Conservation (phyloP, 2,329 filamentous ascomycete genomes). For the Trichoderma simmonsii region DNA sequence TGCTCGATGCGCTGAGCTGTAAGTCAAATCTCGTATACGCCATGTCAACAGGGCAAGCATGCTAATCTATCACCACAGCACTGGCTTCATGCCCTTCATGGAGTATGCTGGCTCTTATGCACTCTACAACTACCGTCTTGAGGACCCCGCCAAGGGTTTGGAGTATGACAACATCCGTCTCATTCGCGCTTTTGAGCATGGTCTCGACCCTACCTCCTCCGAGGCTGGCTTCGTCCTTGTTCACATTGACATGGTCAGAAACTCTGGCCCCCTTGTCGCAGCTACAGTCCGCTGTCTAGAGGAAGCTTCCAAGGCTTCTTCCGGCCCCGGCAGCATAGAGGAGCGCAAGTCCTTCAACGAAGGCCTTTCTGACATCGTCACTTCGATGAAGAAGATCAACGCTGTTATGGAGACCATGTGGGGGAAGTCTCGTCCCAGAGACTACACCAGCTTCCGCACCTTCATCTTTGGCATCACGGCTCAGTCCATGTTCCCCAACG, state of each 20-base stretch:
- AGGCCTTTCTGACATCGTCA: constrained; percentile 59
- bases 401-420: constrained; percentile 87
- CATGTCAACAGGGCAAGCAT: background rate
- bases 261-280: constrained; percentile 73
- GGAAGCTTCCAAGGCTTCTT: constrained; percentile 36
- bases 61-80: constrained; percentile 30
- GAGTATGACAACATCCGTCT: constrained; percentile 71
- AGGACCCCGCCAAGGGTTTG: constrained; percentile 54
- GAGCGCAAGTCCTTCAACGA: constrained; percentile 60
- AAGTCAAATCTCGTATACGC: constrained; percentile 41
- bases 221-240: constrained; percentile 96
- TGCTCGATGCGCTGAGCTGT: constrained; percentile 80
- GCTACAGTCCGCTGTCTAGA: constrained; percentile 68
- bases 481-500: constrained; percentile 90
- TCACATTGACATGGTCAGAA: constrained; percentile 91
- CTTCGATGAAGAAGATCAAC: constrained; percentile 64
- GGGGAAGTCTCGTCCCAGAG: constrained; percentile 76
- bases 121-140: constrained; percentile 64
- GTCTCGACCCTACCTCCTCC: constrained; percentile 79
- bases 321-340: constrained; percentile 22
- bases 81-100: constrained; percentile 89
- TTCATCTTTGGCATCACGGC: constrained; percentile 96
- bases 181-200: constrained; percentile 86
- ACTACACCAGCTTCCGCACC: constrained; percentile 87
- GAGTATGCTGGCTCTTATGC: constrained; percentile 72